Percentiles rank a stretch among this genome's conserved stretches.
These are phyloP conservation scores for Rugosomyces carneus DNA, from an alignment of 1,284 basidiomycete genomes.

Conservation along the genomic window DNA sequence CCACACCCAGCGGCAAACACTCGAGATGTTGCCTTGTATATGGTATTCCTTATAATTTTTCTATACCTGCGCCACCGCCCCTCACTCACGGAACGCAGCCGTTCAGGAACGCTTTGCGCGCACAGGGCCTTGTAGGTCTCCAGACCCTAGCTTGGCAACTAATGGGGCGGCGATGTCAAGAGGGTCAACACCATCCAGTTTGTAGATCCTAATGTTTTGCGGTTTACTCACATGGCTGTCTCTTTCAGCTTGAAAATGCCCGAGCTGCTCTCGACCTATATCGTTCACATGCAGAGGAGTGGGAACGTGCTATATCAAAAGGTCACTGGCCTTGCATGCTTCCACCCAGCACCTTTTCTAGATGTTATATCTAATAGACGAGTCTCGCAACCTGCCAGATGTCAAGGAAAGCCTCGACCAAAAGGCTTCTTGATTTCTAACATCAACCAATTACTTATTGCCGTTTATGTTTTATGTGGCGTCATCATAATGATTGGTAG, in stretches of 20 bases:
- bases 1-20: conserved; percentile 74
- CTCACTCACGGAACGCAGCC: conserved; percentile 32
- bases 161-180: conserved; percentile 69
- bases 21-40: conserved; percentile 75
- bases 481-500: neutral
- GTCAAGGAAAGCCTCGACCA: neutral
- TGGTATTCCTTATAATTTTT: conserved; percentile 30
- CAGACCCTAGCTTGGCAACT: conserved; percentile 75
- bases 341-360: conserved; percentile 71
- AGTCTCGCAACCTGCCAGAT: neutral
- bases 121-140: conserved; percentile 59
- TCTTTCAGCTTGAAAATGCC: conserved; percentile 64
- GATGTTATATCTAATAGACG: conserved; percentile 55
- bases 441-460: neutral
- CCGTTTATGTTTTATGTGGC: neutral
- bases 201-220: conserved; percentile 26
- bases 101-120: conserved; percentile 63
- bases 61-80: conserved; percentile 10
- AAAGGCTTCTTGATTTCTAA: neutral
- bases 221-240: conserved; percentile 8
- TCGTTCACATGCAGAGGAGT: conserved; percentile 57
- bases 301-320: conserved; percentile 56
- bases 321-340: conserved; percentile 71
- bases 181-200: conserved; percentile 64
- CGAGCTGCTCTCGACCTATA: conserved; percentile 72